These are phyloP conservation scores for Xylariaceae sp. DNA, from an alignment of 2,329 filamentous ascomycete genomes.

Conservation along the genomic window DNA sequence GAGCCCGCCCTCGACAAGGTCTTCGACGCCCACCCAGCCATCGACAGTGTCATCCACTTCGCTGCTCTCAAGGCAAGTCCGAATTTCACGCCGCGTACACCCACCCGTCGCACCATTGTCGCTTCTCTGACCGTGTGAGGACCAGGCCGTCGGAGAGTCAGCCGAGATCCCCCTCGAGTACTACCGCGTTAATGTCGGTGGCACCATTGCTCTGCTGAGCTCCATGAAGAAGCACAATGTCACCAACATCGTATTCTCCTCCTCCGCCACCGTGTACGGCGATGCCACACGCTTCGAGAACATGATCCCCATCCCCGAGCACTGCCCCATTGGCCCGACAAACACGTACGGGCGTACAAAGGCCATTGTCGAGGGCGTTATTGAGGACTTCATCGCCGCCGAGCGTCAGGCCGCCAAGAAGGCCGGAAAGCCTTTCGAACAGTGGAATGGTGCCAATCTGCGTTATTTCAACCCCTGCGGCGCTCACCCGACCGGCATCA, in stretches of 20 bases:
- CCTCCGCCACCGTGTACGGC: conserved; percentile 95
- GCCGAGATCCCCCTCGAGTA: conserved; percentile 92
- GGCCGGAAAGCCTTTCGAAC: conserved; percentile 68
- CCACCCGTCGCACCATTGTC: background rate
- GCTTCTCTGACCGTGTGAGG: conserved; percentile 17
- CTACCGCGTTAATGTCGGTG: conserved; percentile 94
- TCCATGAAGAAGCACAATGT: conserved; percentile 89
- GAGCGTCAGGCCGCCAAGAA: conserved; percentile 81
- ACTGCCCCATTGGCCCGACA: conserved; percentile 92
- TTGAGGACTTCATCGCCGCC: conserved; percentile 84
- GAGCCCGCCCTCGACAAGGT: conserved; percentile 79
- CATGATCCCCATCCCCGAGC: conserved; percentile 98
- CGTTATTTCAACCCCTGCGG: conserved; percentile 98
- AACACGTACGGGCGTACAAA: conserved; percentile 99
- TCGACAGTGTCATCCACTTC: conserved; percentile 98
- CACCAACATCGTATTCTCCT: conserved; percentile 97
- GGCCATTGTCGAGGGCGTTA: conserved; percentile 84
- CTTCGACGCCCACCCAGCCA: conserved; percentile 83
- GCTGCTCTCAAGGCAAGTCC: conserved; percentile 81
- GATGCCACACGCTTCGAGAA: conserved; percentile 92
- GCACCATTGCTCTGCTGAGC: conserved; percentile 80
- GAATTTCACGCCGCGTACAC: background rate
- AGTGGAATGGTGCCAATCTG: conserved; percentile 90
- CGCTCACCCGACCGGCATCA: conserved; percentile 89
- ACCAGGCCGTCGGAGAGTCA: conserved; percentile 90